These are phyloP conservation scores for Apocynum venetum DNA, from an alignment of 257 asterid genomes.

Conservation along the genomic window DNA sequence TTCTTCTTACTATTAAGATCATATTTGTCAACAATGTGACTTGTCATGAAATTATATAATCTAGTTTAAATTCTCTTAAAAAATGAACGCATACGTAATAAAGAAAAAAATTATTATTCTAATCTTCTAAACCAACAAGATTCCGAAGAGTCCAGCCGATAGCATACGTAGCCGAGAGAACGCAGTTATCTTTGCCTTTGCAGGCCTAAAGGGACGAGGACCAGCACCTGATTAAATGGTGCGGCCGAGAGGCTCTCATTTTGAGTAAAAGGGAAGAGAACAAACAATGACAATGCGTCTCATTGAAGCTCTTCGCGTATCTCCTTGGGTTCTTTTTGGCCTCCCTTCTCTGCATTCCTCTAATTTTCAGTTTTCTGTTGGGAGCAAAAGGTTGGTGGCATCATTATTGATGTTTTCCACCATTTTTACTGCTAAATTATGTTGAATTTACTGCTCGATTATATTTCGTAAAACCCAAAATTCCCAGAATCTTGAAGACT, in stretches of 20 bases:
- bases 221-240: too few relatives aligned
- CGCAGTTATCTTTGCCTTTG: slow-evolving; percentile 54
- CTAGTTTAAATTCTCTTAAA: too few relatives aligned
- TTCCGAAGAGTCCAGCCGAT: slow-evolving; percentile 67
- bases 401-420: slow-evolving; percentile 13
- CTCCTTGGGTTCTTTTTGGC: slow-evolving; percentile 21
- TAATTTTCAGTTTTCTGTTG: slow-evolving; percentile 8
- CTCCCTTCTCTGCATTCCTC: slow-evolving; percentile 24
- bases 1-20: too few relatives aligned
- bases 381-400: slow-evolving; percentile 24
- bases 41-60: too few relatives aligned
- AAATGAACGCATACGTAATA: too few relatives aligned
- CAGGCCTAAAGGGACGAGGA: slow-evolving; percentile 4
- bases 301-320: too few relatives aligned
- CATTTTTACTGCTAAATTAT: slow-evolving; percentile 22
- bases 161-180: slow-evolving; percentile 44
- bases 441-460: neutral
- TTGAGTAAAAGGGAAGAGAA: slow-evolving; percentile 27
- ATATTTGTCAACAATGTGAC: too few relatives aligned
- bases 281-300: slow-evolving; percentile 49
- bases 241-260: too few relatives aligned
- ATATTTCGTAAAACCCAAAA: neutral
- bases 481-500: too few relatives aligned
- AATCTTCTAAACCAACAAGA: slow-evolving; percentile 53
- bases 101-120: neutral